Evolutionary conservation across 176 grass and related monocot species (phyloP).

Genomic region (Eragrostis curvula): DNA sequence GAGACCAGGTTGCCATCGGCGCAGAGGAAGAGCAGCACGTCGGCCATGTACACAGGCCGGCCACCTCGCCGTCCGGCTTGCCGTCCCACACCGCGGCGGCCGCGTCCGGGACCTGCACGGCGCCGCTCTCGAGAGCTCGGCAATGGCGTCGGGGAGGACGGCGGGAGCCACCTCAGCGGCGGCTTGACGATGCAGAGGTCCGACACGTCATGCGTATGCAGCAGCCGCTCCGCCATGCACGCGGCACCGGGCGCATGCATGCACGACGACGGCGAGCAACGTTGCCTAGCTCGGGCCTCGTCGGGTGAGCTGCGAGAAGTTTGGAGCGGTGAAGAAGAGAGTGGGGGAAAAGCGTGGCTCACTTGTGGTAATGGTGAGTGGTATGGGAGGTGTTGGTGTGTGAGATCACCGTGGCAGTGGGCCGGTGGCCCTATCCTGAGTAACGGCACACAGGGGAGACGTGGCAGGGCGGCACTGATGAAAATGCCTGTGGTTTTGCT

Average conservation of each 20-base stretch:
- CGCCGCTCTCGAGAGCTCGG: conserved; percentile 25
- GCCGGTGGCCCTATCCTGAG: background rate
- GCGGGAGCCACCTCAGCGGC: conserved; percentile 59
- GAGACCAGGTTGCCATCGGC: conserved; percentile 39
- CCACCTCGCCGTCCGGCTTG: background rate
- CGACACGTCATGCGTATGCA: conserved; percentile 63
- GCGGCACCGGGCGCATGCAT: background rate
- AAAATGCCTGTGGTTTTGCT: background rate
- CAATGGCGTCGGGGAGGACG: conserved; percentile 41
- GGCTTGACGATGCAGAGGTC: conserved; percentile 98
- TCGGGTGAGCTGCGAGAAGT: background rate
- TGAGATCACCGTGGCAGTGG: conserved; percentile 8
- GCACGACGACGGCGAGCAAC: background rate
- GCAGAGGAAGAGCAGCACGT: conserved; percentile 79
- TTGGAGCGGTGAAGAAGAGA: background rate
- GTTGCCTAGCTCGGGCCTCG: no score
- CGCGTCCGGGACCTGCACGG: background rate
- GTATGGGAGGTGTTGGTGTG: background rate
- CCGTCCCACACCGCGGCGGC: conserved; percentile 59
- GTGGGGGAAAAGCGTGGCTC: background rate
- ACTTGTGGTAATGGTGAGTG: background rate
- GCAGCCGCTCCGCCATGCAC: conserved; percentile 60
- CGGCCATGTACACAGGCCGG: conserved; percentile 56
- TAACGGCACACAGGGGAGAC: background rate
- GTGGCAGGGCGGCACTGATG: background rate